Conservation (phyloP, 257 asterid genomes). For the Coffea eugenioides region DNA sequence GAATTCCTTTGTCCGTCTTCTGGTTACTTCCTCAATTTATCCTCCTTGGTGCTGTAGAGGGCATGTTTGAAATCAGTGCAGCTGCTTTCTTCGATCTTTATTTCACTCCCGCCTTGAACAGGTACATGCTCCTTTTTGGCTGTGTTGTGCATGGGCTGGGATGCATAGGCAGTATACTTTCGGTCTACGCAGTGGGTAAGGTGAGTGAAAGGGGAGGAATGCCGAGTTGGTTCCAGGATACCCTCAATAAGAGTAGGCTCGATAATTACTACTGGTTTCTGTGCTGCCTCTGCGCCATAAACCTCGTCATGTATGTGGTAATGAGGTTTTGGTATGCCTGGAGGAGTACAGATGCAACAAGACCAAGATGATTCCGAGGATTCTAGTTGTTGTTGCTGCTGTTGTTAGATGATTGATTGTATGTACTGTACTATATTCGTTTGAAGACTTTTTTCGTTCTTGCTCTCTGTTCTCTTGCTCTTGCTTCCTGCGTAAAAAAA, state of each 20-base stretch:
- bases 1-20: conserved; percentile 18
- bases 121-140: conserved; percentile 8
- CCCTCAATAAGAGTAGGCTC: conserved; percentile 25
- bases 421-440: too few relatives aligned
- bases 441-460: neutral
- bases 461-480: neutral
- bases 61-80: conserved; percentile 9
- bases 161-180: conserved; percentile 21
- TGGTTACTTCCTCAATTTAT: conserved; percentile 27
- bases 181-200: conserved; percentile 15
- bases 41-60: conserved; percentile 26
- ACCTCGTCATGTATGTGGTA: conserved; percentile 5
- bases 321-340: conserved; percentile 20
- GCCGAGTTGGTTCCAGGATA: conserved; percentile 28
- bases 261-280: conserved; percentile 34
- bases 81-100: neutral
- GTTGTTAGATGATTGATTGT: neutral
- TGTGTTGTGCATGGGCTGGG: conserved; percentile 20
- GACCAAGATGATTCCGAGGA: neutral
- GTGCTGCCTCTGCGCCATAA: conserved; percentile 21
- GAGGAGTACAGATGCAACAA: neutral
- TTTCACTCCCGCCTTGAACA: neutral
- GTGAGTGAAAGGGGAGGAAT: conserved; percentile 17
- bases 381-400: neutral
- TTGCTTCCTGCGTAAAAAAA: neutral